phyloP scores from a whole-genome alignment of 768 basidiomycete genomes.

The Pluteus cervinus region DNA sequence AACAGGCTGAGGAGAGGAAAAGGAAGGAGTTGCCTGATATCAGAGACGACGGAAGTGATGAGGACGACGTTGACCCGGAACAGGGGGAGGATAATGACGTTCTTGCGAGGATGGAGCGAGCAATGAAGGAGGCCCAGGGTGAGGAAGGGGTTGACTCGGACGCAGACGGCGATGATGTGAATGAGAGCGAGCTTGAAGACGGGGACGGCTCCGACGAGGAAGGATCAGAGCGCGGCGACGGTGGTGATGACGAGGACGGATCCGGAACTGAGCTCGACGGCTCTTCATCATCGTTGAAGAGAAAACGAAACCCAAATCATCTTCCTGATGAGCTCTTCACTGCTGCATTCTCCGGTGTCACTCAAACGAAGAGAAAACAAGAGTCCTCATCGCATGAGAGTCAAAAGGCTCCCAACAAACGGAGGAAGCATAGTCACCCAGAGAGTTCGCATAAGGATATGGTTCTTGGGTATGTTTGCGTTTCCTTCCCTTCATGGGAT shows the following conservation, averaged over 20 bases:
- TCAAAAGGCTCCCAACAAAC: background rate
- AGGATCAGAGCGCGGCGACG: background rate
- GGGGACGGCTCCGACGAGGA: background rate
- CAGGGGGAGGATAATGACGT: background rate
- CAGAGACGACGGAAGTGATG: background rate
- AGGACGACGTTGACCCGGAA: background rate
- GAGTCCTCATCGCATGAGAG: background rate
- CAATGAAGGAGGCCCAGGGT: conserved; percentile 4
- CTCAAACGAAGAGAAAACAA: background rate
- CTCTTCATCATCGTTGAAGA: background rate
- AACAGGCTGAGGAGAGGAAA: conserved; percentile 4
- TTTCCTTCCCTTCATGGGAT: background rate
- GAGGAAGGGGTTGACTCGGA: background rate
- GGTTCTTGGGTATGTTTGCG: conserved; percentile 3
- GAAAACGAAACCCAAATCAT: background rate
- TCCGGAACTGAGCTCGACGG: background rate
- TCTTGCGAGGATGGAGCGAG: conserved; percentile 4
- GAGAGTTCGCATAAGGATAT: background rate
- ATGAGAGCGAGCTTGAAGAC: background rate
- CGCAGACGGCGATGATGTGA: background rate
- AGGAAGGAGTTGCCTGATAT: background rate
- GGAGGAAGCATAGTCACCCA: background rate
- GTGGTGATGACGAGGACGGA: background rate
- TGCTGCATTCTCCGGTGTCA: conserved; percentile 4
- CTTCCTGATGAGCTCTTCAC: conserved; percentile 6